These are phyloP conservation scores for Vicia sativa DNA, from an alignment of 306 rosid genomes.

Conservation along the genomic window DNA sequence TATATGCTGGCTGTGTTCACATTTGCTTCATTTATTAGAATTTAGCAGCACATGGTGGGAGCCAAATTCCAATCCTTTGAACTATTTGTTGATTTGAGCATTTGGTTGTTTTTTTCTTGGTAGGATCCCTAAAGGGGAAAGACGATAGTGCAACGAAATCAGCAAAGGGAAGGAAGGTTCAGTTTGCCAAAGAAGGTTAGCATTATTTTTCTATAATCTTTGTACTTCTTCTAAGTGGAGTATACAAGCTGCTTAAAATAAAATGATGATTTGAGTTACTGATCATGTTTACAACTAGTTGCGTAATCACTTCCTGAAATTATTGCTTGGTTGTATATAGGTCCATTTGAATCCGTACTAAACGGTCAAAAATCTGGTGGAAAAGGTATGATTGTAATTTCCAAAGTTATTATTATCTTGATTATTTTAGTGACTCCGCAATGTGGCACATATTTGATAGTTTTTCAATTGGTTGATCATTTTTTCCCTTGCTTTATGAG, in stretches of 20 bases:
- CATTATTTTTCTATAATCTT: slow-evolving; percentile 15
- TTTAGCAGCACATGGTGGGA: background rate
- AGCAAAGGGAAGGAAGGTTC: slow-evolving; percentile 70
- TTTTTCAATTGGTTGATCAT: slow-evolving; percentile 19
- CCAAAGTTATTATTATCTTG: slow-evolving; percentile 44
- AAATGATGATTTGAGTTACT: slow-evolving; percentile 16
- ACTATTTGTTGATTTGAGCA: slow-evolving; percentile 21
- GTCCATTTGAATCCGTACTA: slow-evolving; percentile 40
- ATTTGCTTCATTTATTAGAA: slow-evolving; percentile 12
- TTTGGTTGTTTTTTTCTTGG: slow-evolving; percentile 28
- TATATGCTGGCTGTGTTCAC: background rate
- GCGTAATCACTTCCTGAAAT: slow-evolving; percentile 14
- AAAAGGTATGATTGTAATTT: slow-evolving; percentile 47
- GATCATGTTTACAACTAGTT: slow-evolving; percentile 21
- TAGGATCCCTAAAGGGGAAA: slow-evolving; percentile 69
- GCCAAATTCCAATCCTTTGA: slow-evolving; percentile 27
- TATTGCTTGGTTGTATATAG: slow-evolving; percentile 33
- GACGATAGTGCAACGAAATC: slow-evolving; percentile 73
- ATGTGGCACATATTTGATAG: slow-evolving; percentile 5
- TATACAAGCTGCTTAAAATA: slow-evolving; percentile 24
- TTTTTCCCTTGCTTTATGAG: slow-evolving; percentile 8
- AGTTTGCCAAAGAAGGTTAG: slow-evolving; percentile 70
- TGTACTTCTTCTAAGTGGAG: slow-evolving; percentile 27
- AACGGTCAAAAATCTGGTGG: slow-evolving; percentile 49
- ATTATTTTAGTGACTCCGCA: slow-evolving; percentile 22